Evolutionary conservation across 192 early-diverging fungal genomes (phyloP).

Genomic region (Coemansia sp.): DNA sequence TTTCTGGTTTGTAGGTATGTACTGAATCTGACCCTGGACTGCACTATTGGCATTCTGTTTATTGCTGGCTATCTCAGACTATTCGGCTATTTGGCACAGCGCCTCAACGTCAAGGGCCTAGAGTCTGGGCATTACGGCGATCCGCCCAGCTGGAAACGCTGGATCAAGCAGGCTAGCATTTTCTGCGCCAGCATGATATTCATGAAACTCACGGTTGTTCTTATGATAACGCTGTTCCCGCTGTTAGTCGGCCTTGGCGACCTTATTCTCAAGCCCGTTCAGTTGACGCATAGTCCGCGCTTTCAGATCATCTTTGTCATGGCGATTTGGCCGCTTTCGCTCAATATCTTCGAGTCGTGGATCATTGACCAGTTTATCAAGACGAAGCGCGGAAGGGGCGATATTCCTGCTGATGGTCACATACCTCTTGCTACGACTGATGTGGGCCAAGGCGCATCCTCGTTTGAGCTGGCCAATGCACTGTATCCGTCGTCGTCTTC

Average conservation of each 20-base stretch:
- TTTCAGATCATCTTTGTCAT: conserved; percentile 58
- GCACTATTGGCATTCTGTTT: conserved; percentile 51
- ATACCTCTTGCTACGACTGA: conserved; percentile 33
- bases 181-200: conserved; percentile 52
- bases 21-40: conserved; percentile 55
- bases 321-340: conserved; percentile 54
- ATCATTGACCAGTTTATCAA: conserved; percentile 58
- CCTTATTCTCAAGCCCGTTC: conserved; percentile 49
- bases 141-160: conserved; percentile 48
- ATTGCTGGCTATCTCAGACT: conserved; percentile 40
- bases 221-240: conserved; percentile 34
- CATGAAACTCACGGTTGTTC: conserved; percentile 56
- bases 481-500: conserved; percentile 11
- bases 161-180: conserved; percentile 45
- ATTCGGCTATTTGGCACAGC: conserved; percentile 25
- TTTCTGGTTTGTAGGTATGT: conserved; percentile 42
- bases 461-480: conserved; percentile 30
- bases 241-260: conserved; percentile 46
- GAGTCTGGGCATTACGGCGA: conserved; percentile 57
- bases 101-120: conserved; percentile 27
- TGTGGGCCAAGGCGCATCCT: background rate
- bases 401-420: conserved; percentile 25
- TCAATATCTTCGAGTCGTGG: conserved; percentile 60
- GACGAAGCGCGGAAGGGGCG: conserved; percentile 5
- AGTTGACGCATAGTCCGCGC: conserved; percentile 38